Evolutionary conservation across 2,329 filamentous ascomycete genomes (phyloP), one percentile per base, ranked within the genome.

Genomic region (Tympanopsis confertula): DNA sequence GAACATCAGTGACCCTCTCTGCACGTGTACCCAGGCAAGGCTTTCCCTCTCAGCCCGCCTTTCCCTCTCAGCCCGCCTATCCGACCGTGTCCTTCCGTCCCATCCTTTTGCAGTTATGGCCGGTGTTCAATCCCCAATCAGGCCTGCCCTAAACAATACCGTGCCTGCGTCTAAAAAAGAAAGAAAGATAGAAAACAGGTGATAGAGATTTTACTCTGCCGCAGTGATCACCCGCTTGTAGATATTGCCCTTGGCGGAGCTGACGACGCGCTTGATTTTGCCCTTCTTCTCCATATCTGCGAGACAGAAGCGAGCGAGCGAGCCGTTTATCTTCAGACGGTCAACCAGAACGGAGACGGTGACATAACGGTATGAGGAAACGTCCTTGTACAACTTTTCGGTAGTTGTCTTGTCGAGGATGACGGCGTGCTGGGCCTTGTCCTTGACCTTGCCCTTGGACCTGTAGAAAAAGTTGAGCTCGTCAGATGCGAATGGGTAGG

Each of bases 361-460:
- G 72, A 98, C 87, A 67, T 98, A 87, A 63, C 91, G 87, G 84
- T 96, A 98, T 49, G 91, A 95, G 71, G 96, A 91, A 58, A 98
- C 93, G 79, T 98, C 91, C 78, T 98, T 98, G 78, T 94, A 85
- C 68, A 98, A 87, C 78, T 93, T 94, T 71, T 98, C 91, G 54
- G 83, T 84, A 62, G 82, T 94, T 70, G 74, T 64, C 82, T 98
- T 98, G 78, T 98, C 91, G 71, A 98, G 86, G 63, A 96, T 77
- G 69, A 98, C 91, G 68, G 85, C 86, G 80, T 98, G 91, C 69
- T 96, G 84, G 71, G 91, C 89, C 88, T 98, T 98, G 81, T 98
- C 91, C 91, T 98, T 98, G 77, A 98, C 91, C 87, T 66, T 74
- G 53, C 60, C 57, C 58, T 65, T 65, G 45, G 62, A 65, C 47